A percentile compares a stretch with the other conserved stretches of the same genome.
phyloP scores from a whole-genome alignment of 192 early-diverging fungal species.

The Coemansia sp. region DNA sequence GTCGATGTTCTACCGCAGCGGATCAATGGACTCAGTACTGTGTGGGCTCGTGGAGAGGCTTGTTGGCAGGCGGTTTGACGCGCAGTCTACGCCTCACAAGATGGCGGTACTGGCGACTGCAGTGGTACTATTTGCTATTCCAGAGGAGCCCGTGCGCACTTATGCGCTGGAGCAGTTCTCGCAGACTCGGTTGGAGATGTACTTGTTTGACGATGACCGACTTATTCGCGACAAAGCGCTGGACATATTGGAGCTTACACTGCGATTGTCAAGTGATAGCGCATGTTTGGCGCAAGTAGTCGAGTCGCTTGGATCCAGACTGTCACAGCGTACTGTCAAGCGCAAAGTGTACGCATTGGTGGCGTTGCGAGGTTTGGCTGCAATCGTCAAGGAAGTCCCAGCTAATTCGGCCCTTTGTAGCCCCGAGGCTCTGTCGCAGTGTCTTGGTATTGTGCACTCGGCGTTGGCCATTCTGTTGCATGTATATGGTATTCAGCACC shows the following conservation, averaged over 20 bases:
- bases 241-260: slow-evolving; percentile 31
- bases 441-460: background rate
- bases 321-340: background rate
- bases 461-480: background rate
- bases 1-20: slow-evolving; percentile 8
- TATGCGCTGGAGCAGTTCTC: slow-evolving; percentile 4
- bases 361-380: slow-evolving; percentile 27
- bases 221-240: slow-evolving; percentile 42
- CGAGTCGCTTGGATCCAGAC: background rate
- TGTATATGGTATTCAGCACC: background rate
- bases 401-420: background rate
- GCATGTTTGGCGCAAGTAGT: background rate
- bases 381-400: slow-evolving; percentile 20
- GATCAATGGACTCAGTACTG: slow-evolving; percentile 13
- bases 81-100: slow-evolving; percentile 15
- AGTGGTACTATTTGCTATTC: background rate
- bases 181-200: slow-evolving; percentile 10
- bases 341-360: slow-evolving; percentile 1
- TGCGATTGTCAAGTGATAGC: background rate
- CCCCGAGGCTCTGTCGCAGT: background rate
- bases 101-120: slow-evolving; percentile 16
- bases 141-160: background rate
- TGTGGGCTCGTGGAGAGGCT: slow-evolving; percentile 11
- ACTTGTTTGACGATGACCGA: slow-evolving; percentile 32
- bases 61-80: slow-evolving; percentile 4